A percentile compares a stretch with the other conserved stretches of the same genome.
Conservation (phyloP, 805 yeast genomes). For the Cyberlindnera sargentensis region DNA sequence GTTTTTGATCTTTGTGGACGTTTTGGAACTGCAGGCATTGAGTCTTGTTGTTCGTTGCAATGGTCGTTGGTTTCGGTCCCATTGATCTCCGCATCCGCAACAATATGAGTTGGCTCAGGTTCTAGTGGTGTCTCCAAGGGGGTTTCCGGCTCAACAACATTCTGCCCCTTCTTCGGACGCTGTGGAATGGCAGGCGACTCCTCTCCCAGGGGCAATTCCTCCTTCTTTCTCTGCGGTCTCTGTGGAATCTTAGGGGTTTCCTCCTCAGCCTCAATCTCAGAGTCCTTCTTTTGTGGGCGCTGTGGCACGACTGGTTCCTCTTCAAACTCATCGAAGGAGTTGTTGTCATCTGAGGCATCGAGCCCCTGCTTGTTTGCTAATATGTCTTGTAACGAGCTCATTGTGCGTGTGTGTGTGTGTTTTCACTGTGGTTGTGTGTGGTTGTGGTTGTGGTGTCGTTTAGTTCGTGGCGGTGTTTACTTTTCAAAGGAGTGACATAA, state of each 20-base stretch:
- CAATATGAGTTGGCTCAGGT: neutral
- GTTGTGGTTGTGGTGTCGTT: neutral
- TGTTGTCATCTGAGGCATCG: neutral
- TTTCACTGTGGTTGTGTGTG: neutral
- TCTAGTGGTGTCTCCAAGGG: slow-evolving; percentile 3
- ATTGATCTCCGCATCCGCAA: neutral
- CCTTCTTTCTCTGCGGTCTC: slow-evolving; percentile 6
- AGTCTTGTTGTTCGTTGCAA: neutral
- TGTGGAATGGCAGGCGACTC: slow-evolving; percentile 3
- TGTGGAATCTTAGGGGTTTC: slow-evolving; percentile 8
- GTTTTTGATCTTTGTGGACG: slow-evolving; percentile 8
- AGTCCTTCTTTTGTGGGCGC: too few relatives aligned
- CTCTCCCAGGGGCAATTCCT: neutral
- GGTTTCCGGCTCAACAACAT: slow-evolving; percentile 6
- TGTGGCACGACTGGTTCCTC: neutral
- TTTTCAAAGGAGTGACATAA: neutral
- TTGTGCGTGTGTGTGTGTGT: neutral
- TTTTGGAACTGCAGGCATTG: slow-evolving; percentile 1
- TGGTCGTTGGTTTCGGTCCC: neutral
- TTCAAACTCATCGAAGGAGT: slow-evolving; percentile 1
- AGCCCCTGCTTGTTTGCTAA: slow-evolving; percentile 2
- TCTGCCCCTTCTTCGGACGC: slow-evolving; percentile 5
- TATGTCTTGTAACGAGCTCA: slow-evolving; percentile 3
- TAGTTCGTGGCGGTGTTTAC: neutral
- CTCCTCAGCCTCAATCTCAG: neutral